Base-by-base conservation (phyloP, 768 basidiomycete genomes). In the Mycena filopes region DNA sequence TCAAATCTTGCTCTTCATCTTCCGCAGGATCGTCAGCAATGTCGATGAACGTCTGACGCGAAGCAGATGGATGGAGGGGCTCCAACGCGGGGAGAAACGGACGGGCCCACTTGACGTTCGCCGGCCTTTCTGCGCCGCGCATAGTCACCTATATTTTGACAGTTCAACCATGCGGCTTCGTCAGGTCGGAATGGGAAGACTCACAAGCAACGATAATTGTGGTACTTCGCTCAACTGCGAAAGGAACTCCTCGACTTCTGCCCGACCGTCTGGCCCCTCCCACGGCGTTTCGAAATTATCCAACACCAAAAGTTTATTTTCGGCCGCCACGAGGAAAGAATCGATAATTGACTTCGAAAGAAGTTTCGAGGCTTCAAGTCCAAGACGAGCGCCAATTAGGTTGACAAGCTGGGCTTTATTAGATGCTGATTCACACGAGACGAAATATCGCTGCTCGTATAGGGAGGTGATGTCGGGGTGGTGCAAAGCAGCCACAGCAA, bases 231-330 rank as follows among this genome's bases (percentile, higher is more conserved):
- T 50, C 20, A 67, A 28, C 13, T 31, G 23, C 15, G 59, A 55
- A 7, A 67, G 49, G 2, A 62, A 36, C 9, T 67, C 60, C 29
- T 67, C 65, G n/a, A 67, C 65, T 18, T 56, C 55, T 4, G 18
- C 48, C 15, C 65, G 60, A 33, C 31, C 38, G 6, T 45, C 59
- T 2, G 11, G 13, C 3, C 25, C 28, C 43, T 67, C 65, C 65
- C 65, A 67, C 3, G 60, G 23, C 13, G 65, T 61, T 18, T 67
- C 65, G 12, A 67, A 41, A 46, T 67, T 67, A 42, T 67, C 65
- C 21, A 67, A n/a, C 3, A 67, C 60, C 38, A 67, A n/a, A 9
- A 67, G 13, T 15, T 46, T 9, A 15, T 25, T 7, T 20, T n/a
- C n/a, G n/a, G n/a, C 42, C 48, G 28, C 41, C 16, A 15, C 42